Evolutionary conservation across 768 basidiomycete species (phyloP).

Genomic region (Kwoniella sp.): DNA sequence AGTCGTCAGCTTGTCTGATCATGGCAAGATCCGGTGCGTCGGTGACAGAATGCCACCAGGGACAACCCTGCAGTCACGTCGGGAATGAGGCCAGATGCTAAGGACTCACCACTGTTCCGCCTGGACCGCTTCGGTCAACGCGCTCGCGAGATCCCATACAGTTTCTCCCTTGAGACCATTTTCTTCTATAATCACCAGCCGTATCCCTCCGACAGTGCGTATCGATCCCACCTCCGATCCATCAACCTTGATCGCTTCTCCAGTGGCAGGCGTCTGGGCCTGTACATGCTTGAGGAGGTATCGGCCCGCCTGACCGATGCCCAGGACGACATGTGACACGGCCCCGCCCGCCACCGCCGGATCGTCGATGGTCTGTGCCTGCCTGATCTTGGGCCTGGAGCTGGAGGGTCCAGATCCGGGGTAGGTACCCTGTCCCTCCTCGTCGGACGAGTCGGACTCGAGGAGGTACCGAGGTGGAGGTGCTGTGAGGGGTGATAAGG

Average conservation of each 20-base stretch:
- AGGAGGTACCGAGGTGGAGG: slow-evolving; percentile 43
- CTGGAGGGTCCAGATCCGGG: slow-evolving; percentile 8
- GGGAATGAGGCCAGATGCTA: not conserved
- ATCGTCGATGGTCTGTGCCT: not conserved
- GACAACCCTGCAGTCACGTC: not conserved
- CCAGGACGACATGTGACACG: slow-evolving; percentile 15
- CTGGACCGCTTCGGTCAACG: slow-evolving; percentile 9
- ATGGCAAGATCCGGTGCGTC: not conserved
- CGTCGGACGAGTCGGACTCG: slow-evolving; percentile 46
- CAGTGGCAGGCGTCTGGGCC: not conserved
- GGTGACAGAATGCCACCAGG: not conserved
- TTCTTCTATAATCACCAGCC: not conserved
- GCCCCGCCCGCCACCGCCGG: not conserved
- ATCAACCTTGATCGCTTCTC: slow-evolving; percentile 1
- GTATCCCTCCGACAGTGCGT: not conserved
- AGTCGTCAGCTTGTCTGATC: no score
- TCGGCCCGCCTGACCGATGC: slow-evolving; percentile 29
- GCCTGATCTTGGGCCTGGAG: slow-evolving; percentile 5
- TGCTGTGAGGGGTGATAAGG: slow-evolving; percentile 23
- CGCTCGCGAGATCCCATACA: slow-evolving; percentile 5
- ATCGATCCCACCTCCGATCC: slow-evolving; percentile 3
- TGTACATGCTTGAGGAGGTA: slow-evolving; percentile 13
- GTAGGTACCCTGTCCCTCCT: slow-evolving; percentile 42
- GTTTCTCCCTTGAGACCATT: slow-evolving; percentile 8
- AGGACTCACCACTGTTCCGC: slow-evolving; percentile 10